phyloP scores from a whole-genome alignment of 257 asterid genomes.

The Thymus quinquecostatus region DNA sequence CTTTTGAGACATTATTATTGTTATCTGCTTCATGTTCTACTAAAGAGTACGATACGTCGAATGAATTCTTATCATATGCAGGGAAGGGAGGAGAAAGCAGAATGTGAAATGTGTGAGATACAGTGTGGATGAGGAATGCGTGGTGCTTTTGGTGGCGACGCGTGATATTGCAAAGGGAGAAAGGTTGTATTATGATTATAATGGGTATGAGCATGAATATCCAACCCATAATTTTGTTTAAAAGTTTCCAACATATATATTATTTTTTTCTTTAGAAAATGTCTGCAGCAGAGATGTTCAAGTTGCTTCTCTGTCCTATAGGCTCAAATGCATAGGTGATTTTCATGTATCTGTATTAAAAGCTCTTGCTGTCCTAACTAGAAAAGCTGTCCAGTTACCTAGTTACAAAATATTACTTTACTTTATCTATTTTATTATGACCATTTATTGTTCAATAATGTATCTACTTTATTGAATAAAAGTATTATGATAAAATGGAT shows the following conservation, averaged over 20 bases:
- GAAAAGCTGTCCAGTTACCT: too few relatives aligned
- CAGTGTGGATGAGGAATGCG: conserved; percentile 61
- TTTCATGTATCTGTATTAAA: too few relatives aligned
- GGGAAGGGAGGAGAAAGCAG: conserved; percentile 87
- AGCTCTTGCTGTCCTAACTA: too few relatives aligned
- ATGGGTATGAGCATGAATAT: conserved; percentile 86
- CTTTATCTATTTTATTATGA: too few relatives aligned
- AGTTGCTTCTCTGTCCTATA: too few relatives aligned
- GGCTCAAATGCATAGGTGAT: too few relatives aligned
- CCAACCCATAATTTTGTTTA: conserved; percentile 77
- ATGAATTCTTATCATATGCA: conserved; percentile 38
- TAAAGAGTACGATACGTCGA: neutral
- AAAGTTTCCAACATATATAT: neutral
- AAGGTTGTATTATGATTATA: conserved; percentile 85
- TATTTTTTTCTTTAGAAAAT: too few relatives aligned
- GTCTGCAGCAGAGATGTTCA: too few relatives aligned
- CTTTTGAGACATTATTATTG: conserved; percentile 28
- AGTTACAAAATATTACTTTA: too few relatives aligned
- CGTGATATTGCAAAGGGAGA: conserved; percentile 85
- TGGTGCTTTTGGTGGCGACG: conserved; percentile 69
- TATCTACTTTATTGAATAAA: too few relatives aligned
- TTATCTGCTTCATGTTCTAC: neutral
- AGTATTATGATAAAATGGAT: too few relatives aligned
- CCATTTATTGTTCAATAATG: too few relatives aligned
- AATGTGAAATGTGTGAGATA: conserved; percentile 82